phyloP scores from a whole-genome alignment of 176 grass and related monocot genomes.

The Rhynchospora tenuis region DNA sequence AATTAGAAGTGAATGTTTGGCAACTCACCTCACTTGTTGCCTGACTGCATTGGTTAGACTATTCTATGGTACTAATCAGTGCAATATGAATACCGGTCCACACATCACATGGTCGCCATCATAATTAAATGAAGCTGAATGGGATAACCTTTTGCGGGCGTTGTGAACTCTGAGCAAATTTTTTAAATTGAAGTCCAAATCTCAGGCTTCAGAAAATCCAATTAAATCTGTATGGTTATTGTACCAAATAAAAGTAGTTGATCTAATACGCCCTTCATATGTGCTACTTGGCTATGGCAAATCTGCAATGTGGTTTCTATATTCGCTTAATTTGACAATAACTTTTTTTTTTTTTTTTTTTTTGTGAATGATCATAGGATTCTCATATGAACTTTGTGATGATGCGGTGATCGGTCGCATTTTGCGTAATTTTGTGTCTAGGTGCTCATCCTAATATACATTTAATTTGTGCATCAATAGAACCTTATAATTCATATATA shows the following conservation, averaged over 20 bases:
- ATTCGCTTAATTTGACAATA: neutral
- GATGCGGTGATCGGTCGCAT: conserved; percentile 76
- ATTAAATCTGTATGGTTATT: neutral
- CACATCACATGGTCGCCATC: neutral
- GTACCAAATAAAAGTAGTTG: neutral
- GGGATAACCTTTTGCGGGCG: neutral
- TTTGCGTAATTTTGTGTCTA: conserved; percentile 86
- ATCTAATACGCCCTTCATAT: neutral
- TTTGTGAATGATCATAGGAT: conserved; percentile 42
- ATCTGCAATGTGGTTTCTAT: neutral
- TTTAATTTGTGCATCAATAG: neutral
- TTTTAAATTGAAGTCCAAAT: neutral
- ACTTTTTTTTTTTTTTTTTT: conserved; percentile 1
- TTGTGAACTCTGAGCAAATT: neutral
- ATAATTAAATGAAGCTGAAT: neutral
- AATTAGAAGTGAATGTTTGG: too few relatives aligned
- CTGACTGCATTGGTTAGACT: neutral
- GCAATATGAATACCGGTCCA: neutral
- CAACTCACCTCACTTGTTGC: too few relatives aligned
- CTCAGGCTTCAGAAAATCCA: neutral
- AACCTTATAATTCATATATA: neutral
- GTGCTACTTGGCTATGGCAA: neutral
- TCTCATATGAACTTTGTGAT: conserved; percentile 76
- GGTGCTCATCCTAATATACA: conserved; percentile 42
- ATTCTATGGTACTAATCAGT: conserved; percentile 3